These are phyloP conservation scores for Globisporangium nagaii DNA, from an alignment of 352 stramenopile species.

Conservation along the genomic window DNA sequence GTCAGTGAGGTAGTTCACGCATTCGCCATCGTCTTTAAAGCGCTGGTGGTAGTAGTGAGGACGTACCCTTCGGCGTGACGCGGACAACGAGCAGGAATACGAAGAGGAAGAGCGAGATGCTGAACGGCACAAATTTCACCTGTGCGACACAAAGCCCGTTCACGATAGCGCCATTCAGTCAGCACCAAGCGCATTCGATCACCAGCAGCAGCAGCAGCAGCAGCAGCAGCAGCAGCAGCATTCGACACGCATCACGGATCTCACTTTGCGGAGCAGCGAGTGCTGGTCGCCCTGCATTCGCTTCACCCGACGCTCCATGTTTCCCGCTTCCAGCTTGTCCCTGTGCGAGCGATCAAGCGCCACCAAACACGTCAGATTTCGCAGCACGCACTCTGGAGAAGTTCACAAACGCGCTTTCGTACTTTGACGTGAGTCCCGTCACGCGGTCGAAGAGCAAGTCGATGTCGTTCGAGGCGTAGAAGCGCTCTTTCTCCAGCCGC, in stretches of 20 bases:
- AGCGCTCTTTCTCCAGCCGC: slow-evolving; percentile 65
- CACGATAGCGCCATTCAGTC: too few species aligned
- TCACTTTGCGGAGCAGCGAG: slow-evolving; percentile 74
- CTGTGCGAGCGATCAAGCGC: slow-evolving; percentile 14
- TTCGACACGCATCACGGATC: slow-evolving; percentile 9
- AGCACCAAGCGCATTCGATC: not conserved
- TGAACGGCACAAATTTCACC: slow-evolving; percentile 78
- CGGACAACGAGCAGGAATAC: slow-evolving; percentile 66
- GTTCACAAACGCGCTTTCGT: slow-evolving; percentile 4
- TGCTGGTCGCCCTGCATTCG: slow-evolving; percentile 82
- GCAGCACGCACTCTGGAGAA: too few species aligned
- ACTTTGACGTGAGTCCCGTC: slow-evolving; percentile 77
- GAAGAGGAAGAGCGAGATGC: slow-evolving; percentile 70
- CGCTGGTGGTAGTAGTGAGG: too few species aligned
- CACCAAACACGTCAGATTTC: too few species aligned
- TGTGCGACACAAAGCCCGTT: slow-evolving; percentile 14
- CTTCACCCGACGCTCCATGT: slow-evolving; percentile 80
- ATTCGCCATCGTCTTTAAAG: too few species aligned
- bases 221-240: too few species aligned
- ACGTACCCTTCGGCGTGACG: slow-evolving; percentile 64
- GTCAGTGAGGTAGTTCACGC: too few species aligned
- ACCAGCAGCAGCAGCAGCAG: too few species aligned
- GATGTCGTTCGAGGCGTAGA: slow-evolving; percentile 79
- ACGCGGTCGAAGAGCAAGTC: slow-evolving; percentile 75
- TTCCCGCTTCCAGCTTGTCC: slow-evolving; percentile 84